Evolutionary conservation across 225 moss, liverwort and hornwort species (phyloP).

Genomic region (Physcomitrium patens): DNA sequence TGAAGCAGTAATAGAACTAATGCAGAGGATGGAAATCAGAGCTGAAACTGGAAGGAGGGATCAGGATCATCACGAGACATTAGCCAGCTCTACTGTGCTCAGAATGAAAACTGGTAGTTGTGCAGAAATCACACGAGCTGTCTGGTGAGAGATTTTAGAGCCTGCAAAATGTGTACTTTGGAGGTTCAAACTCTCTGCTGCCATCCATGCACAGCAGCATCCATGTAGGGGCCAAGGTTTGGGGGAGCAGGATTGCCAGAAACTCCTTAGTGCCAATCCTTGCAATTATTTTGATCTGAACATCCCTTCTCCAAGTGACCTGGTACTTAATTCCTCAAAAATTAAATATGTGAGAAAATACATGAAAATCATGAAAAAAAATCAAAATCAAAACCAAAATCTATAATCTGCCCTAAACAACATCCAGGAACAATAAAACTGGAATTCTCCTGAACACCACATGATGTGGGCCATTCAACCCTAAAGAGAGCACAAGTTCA

Average conservation of each 20-base stretch:
- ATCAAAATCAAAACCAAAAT: too few relatives aligned
- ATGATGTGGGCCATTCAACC: not conserved
- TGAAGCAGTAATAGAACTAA: too few relatives aligned
- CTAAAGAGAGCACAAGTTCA: not conserved
- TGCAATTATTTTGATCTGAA: too few relatives aligned
- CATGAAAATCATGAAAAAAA: too few relatives aligned
- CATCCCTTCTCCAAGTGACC: too few relatives aligned
- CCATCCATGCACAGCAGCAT: not conserved
- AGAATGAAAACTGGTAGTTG: constrained; percentile 8
- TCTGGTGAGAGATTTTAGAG: constrained; percentile 17
- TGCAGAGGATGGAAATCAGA: not conserved
- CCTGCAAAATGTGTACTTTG: constrained; percentile 21
- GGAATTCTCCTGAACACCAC: too few relatives aligned
- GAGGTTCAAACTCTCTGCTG: constrained; percentile 21
- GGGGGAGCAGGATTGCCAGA: constrained; percentile 4
- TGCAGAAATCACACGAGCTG: constrained; percentile 28
- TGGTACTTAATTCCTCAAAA: too few relatives aligned
- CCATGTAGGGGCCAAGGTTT: not conserved
- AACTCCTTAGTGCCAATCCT: not conserved
- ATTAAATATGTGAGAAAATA: too few relatives aligned
- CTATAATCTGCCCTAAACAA: too few relatives aligned
- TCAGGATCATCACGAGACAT: constrained; percentile 3
- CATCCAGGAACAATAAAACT: too few relatives aligned
- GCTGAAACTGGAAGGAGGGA: not conserved
- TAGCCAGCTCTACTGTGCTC: not conserved